Evolutionary conservation across 768 basidiomycete species (phyloP).

Genomic region (Phanerodontia chrysosporium): DNA sequence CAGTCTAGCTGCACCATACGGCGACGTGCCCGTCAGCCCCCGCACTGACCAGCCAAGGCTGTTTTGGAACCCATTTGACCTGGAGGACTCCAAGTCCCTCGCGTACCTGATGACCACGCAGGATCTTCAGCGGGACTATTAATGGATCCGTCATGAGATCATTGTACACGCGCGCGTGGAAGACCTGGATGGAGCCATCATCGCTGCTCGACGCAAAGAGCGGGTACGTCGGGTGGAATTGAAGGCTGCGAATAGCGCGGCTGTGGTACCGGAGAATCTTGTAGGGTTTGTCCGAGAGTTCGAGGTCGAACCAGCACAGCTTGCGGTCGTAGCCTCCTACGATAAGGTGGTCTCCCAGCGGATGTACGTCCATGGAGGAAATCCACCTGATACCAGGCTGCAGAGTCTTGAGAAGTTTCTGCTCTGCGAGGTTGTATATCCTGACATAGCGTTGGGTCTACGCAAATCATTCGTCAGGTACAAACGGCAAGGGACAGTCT

Average conservation of each 20-base stretch:
- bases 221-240: constrained; percentile 93
- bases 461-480: neutral
- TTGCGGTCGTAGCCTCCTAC: constrained; percentile 98
- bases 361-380: constrained; percentile 94
- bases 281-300: constrained; percentile 94
- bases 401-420: constrained; percentile 91
- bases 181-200: constrained; percentile 94
- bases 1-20: constrained; percentile 77
- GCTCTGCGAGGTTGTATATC: constrained; percentile 90
- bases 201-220: constrained; percentile 96
- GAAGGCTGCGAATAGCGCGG: constrained; percentile 86
- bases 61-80: constrained; percentile 80
- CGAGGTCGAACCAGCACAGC: constrained; percentile 98
- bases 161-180: constrained; percentile 91
- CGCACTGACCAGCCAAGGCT: constrained; percentile 90
- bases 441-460: constrained; percentile 97
- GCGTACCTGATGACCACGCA: constrained; percentile 82
- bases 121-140: constrained; percentile 95
- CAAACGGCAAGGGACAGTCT: constrained; percentile 10
- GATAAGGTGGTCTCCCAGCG: constrained; percentile 92
- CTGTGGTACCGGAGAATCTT: constrained; percentile 96
- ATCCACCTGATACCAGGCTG: constrained; percentile 97
- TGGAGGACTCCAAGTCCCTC: constrained; percentile 92
- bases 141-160: constrained; percentile 97
- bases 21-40: constrained; percentile 88